Evolutionary conservation across 768 basidiomycete species (phyloP).

Genomic region (Asterophora parasitica): DNA sequence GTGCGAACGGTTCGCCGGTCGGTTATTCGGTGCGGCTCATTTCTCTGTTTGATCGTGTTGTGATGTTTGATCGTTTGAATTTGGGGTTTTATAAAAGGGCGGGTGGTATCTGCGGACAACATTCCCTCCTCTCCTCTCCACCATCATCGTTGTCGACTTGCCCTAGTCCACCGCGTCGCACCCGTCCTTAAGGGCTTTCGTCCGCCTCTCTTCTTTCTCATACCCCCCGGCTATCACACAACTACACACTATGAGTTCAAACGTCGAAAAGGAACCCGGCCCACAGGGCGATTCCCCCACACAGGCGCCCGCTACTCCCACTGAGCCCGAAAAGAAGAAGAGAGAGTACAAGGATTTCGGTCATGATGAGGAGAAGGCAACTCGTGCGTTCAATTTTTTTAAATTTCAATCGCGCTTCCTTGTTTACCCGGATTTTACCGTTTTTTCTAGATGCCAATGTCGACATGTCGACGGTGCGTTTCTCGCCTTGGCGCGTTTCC

Average conservation of each 20-base stretch:
- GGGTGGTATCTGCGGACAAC: conserved; percentile 16
- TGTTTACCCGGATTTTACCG: conserved; percentile 11
- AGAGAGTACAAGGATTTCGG: conserved; percentile 87
- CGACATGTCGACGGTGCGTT: conserved; percentile 71
- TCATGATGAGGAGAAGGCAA: conserved; percentile 63
- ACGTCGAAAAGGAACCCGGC: conserved; percentile 64
- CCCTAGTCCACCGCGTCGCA: conserved; percentile 5
- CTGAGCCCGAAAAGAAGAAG: conserved; percentile 50
- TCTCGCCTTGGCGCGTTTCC: conserved; percentile 5
- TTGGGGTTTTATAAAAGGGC: conserved; percentile 24
- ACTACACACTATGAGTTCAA: conserved; percentile 30
- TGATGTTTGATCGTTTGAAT: conserved; percentile 18
- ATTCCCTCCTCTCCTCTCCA: conserved; percentile 19
- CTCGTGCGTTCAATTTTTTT: conserved; percentile 51
- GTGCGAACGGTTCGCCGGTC: no score
- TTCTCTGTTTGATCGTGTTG: conserved; percentile 21
- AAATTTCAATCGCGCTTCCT: conserved; percentile 1
- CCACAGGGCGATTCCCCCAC: conserved; percentile 44
- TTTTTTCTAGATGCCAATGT: conserved; percentile 68
- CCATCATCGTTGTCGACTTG: conserved; percentile 15
- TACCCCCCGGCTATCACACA: conserved; percentile 18
- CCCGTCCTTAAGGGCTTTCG: conserved; percentile 22
- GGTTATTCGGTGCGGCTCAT: conserved; percentile 5
- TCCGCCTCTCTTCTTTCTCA: conserved; percentile 20
- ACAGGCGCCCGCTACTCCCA: conserved; percentile 18